Conservation (phyloP, 805 yeast genomes). For the Yamadazyma philogaea region DNA sequence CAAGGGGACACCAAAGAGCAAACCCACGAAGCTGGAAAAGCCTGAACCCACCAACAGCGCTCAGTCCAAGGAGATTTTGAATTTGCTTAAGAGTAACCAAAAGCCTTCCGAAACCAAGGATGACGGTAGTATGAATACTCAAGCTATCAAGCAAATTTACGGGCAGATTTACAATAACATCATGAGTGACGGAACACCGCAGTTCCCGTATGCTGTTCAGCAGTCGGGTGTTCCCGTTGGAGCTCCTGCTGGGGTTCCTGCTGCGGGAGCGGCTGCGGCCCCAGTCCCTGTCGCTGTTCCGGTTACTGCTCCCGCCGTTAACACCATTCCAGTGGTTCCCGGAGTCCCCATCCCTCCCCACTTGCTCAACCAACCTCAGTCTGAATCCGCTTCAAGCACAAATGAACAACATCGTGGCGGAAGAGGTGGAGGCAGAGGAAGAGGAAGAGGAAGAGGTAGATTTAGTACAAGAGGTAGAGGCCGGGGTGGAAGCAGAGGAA, state of each 20-base stretch:
- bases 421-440: constrained; percentile 16
- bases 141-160: constrained; percentile 40
- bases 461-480: constrained; percentile 11
- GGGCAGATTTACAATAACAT: constrained; percentile 43
- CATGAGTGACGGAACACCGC: constrained; percentile 35
- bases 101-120: constrained; percentile 17
- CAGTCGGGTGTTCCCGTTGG: constrained; percentile 2
- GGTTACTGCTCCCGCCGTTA: constrained; percentile 4
- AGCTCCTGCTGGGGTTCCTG: constrained; percentile 1
- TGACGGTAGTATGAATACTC: constrained; percentile 19
- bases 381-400: constrained; percentile 7
- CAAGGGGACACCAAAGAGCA: constrained; percentile 18
- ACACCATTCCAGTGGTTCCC: constrained; percentile 26
- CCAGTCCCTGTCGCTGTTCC: not conserved
- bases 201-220: not conserved
- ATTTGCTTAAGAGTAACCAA: constrained; percentile 37
- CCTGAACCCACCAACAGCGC: constrained; percentile 19
- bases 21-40: constrained; percentile 12
- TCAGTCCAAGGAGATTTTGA: constrained; percentile 40
- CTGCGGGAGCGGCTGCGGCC: not conserved
- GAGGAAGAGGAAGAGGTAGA: constrained; percentile 12
- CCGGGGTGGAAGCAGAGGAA: constrained; percentile 12
- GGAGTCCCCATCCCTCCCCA: constrained; percentile 39
- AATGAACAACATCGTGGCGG: constrained; percentile 20
- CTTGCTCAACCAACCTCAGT: constrained; percentile 22